Percentiles rank a stretch among this genome's conserved stretches.
These are phyloP conservation scores for Clathrus columnatus DNA, from an alignment of 768 basidiomycete species.

Conservation along the genomic window DNA sequence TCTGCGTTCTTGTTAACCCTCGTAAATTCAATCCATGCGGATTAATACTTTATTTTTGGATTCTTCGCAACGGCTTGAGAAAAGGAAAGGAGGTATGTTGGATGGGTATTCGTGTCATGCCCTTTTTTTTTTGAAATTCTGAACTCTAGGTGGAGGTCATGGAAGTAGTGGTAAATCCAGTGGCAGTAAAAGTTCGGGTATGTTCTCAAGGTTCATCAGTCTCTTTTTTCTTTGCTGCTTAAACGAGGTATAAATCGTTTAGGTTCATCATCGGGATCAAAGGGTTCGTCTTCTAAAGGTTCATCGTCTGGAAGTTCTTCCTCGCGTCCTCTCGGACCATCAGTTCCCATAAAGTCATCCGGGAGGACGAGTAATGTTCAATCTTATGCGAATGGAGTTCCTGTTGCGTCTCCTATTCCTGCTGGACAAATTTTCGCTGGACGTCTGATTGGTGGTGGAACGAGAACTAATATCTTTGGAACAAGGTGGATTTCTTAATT, in stretches of 20 bases:
- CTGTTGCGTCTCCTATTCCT: slow-evolving; percentile 29
- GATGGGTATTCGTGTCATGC: background rate
- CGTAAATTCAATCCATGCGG: no score
- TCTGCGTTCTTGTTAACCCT: no score
- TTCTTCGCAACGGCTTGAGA: background rate
- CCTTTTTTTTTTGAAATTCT: background rate
- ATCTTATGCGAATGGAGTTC: slow-evolving; percentile 27
- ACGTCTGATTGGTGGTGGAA: slow-evolving; percentile 44
- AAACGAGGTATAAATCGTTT: no score
- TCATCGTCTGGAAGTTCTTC: background rate
- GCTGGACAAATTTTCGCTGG: slow-evolving; percentile 30
- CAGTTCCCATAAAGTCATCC: background rate
- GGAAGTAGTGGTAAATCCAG: no score
- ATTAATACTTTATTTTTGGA: background rate
- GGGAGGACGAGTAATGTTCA: background rate
- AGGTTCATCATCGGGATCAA: no score
- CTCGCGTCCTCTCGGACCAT: background rate
- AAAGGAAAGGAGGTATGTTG: slow-evolving; percentile 6
- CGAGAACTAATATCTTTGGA: slow-evolving; percentile 36
- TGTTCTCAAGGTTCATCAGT: no score
- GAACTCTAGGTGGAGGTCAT: no score
- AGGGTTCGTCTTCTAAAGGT: background rate
- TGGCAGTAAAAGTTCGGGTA: no score
- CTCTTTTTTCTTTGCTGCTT: no score
- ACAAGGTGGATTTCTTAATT: slow-evolving; percentile 26